phyloP scores from a whole-genome alignment of 352 stramenopile species.

The Pythium folliculosum region DNA sequence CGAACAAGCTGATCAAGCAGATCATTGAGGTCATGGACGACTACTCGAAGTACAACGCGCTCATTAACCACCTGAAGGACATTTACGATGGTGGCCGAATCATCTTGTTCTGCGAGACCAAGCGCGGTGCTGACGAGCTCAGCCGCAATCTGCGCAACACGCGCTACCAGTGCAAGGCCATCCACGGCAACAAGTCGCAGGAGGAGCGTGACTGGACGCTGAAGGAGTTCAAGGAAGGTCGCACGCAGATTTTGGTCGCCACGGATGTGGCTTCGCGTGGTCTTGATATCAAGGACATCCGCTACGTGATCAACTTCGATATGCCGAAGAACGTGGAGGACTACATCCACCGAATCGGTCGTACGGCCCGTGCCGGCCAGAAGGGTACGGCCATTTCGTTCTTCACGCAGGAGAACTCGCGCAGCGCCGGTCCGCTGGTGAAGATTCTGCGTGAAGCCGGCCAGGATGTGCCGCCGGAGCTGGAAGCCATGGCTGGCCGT shows the following conservation, averaged over 20 bases:
- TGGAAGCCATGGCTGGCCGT: slow-evolving; percentile 69
- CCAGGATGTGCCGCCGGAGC: slow-evolving; percentile 87
- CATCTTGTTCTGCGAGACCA: slow-evolving; percentile 99
- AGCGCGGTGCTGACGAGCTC: slow-evolving; percentile 97
- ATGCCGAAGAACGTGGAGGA: slow-evolving; percentile 99
- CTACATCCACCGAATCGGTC: slow-evolving; percentile 98
- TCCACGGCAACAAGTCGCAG: slow-evolving; percentile 99
- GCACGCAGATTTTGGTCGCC: slow-evolving; percentile 95
- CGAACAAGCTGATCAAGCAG: slow-evolving; percentile 99
- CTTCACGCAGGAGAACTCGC: slow-evolving; percentile 91
- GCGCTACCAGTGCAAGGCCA: slow-evolving; percentile 95
- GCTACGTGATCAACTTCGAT: slow-evolving; percentile 99
- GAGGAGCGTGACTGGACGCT: slow-evolving; percentile 97
- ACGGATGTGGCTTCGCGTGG: slow-evolving; percentile 99
- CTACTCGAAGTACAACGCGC: slow-evolving; percentile 94
- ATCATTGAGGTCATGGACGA: slow-evolving; percentile 96
- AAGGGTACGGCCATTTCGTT: slow-evolving; percentile 95
- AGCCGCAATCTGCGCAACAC: slow-evolving; percentile 92
- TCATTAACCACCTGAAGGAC: slow-evolving; percentile 80
- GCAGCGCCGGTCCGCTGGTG: slow-evolving; percentile 79
- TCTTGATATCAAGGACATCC: slow-evolving; percentile 99
- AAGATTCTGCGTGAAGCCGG: slow-evolving; percentile 90
- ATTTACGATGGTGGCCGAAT: slow-evolving; percentile 93
- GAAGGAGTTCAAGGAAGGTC: slow-evolving; percentile 96
- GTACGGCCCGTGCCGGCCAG: slow-evolving; percentile 97